Conservation (phyloP, 1,284 basidiomycete species). For the Leccinum pachyderme region DNA sequence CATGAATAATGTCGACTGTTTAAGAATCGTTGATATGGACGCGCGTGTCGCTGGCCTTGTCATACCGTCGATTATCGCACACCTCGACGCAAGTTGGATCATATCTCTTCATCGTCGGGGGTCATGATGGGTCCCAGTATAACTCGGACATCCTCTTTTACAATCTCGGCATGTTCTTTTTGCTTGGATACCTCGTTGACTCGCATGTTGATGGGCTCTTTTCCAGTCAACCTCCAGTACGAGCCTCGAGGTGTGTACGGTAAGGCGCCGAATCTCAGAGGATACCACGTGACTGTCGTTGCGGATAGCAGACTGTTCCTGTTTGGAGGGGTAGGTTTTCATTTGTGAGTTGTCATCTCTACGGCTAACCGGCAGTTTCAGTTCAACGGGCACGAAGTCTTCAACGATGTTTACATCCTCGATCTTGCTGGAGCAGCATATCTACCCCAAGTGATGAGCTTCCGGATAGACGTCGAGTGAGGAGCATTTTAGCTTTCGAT, state of each 20-base stretch:
- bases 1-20: constrained; percentile 4
- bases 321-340: constrained; percentile 65
- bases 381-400: constrained; percentile 79
- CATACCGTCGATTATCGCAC: constrained; percentile 79
- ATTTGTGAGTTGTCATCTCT: not conserved
- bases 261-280: constrained; percentile 69
- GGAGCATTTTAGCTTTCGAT: not conserved
- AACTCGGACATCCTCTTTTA: constrained; percentile 79
- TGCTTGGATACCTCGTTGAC: not conserved
- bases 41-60: constrained; percentile 50
- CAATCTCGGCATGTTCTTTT: constrained; percentile 67
- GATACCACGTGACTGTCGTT: constrained; percentile 81
- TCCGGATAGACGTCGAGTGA: constrained; percentile 38
- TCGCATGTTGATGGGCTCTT: constrained; percentile 25
- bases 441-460: constrained; percentile 88
- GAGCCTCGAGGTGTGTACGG: constrained; percentile 64
- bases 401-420: constrained; percentile 81
- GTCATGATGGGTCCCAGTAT: constrained; percentile 82
- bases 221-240: constrained; percentile 60
- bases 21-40: constrained; percentile 75
- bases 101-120: constrained; percentile 87
- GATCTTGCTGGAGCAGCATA: constrained; percentile 89
- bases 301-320: constrained; percentile 84
- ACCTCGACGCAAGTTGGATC: constrained; percentile 91
- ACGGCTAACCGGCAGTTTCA: constrained; percentile 4